Percentiles rank a stretch among this genome's conserved stretches.
phyloP scores from a whole-genome alignment of 1,284 basidiomycete species.

The Sanghuangporus weigelae region DNA sequence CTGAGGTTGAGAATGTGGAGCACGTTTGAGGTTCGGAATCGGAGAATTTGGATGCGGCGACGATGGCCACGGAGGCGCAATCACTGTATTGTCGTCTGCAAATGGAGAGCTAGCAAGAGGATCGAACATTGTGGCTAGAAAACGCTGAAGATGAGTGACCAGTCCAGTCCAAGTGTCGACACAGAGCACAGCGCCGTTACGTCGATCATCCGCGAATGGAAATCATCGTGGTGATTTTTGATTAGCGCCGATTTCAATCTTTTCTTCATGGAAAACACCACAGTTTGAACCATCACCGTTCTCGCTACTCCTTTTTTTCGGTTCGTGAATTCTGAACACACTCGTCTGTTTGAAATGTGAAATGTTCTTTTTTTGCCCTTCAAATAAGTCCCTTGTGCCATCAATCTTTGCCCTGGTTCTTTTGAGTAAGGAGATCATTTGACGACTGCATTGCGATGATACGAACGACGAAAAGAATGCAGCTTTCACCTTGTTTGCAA shows the following conservation, averaged over 20 bases:
- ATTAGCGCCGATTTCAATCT: too few relatives aligned
- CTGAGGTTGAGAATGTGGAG: conserved; percentile 34
- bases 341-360: too few relatives aligned
- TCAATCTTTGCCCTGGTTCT: too few relatives aligned
- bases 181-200: background rate
- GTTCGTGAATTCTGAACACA: too few relatives aligned
- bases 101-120: conserved; percentile 32
- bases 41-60: conserved; percentile 36
- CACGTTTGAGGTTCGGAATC: conserved; percentile 36
- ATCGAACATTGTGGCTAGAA: conserved; percentile 30
- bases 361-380: too few relatives aligned
- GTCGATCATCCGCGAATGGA: background rate
- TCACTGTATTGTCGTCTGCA: conserved; percentile 25
- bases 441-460: too few relatives aligned
- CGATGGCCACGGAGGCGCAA: conserved; percentile 37
- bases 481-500: too few relatives aligned
- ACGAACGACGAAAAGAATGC: too few relatives aligned
- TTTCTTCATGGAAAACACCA: background rate
- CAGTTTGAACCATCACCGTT: too few relatives aligned
- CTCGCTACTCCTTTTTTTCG: too few relatives aligned
- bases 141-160: background rate
- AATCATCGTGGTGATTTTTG: background rate
- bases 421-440: too few relatives aligned
- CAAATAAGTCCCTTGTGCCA: too few relatives aligned
- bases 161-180: background rate